Percentiles rank a stretch among this genome's conserved stretches.
phyloP scores from a whole-genome alignment of 2,329 filamentous ascomycete species.

The Thielaviopsis euricoi region DNA sequence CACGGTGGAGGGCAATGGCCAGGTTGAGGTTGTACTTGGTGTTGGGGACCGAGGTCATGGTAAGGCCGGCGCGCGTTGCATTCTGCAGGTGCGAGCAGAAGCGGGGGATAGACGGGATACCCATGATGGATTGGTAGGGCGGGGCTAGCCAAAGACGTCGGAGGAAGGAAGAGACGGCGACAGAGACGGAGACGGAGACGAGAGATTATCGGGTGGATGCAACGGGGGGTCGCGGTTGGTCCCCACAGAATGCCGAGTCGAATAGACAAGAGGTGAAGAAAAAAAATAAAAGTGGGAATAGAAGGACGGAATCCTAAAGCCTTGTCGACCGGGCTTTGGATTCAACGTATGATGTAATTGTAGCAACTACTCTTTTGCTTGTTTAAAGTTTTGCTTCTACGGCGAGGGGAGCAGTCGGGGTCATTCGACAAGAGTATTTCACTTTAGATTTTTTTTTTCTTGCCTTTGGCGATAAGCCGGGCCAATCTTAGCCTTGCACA shows the following conservation, averaged over 20 bases:
- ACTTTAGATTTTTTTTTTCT: neutral
- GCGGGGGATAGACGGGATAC: slow-evolving; percentile 54
- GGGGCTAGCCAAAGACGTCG: no score
- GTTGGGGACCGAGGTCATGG: slow-evolving; percentile 67
- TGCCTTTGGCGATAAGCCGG: neutral
- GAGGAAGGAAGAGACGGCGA: no score
- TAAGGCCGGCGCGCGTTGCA: slow-evolving; percentile 66
- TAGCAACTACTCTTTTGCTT: neutral
- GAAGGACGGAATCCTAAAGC: neutral
- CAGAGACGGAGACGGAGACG: neutral
- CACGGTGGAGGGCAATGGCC: slow-evolving; percentile 60
- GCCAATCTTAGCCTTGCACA: neutral
- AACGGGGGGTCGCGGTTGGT: neutral
- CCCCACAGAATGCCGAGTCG: neutral
- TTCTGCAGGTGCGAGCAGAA: slow-evolving; percentile 88
- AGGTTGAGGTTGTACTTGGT: slow-evolving; percentile 62
- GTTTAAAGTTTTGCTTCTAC: neutral
- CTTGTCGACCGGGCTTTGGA: neutral
- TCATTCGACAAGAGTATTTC: neutral
- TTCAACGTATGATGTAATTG: neutral
- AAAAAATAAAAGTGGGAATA: neutral
- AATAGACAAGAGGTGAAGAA: neutral
- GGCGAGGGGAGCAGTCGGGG: no score
- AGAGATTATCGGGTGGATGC: neutral
- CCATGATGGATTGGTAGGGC: slow-evolving; percentile 8